phyloP scores from a whole-genome alignment of 352 stramenopile species.

The Phytophthora constricta region DNA sequence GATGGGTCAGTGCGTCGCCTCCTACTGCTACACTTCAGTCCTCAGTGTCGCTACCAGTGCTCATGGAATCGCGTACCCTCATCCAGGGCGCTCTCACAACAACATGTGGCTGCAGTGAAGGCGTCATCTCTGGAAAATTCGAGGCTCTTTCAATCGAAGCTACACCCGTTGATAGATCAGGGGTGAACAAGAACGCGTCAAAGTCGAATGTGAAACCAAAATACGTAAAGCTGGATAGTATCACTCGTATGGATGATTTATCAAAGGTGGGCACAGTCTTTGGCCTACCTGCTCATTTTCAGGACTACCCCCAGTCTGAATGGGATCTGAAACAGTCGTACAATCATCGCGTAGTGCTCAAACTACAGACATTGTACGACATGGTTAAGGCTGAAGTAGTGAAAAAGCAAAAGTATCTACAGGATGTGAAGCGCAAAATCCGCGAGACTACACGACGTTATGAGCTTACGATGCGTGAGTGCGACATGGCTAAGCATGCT shows the following conservation, averaged over 20 bases:
- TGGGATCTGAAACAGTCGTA: constrained; percentile 82
- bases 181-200: no score
- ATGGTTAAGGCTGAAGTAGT: constrained; percentile 62
- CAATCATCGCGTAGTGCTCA: constrained; percentile 79
- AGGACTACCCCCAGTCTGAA: constrained; percentile 83
- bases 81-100: neutral
- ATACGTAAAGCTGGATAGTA: constrained; percentile 33
- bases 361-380: constrained; percentile 79
- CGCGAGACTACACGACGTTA: constrained; percentile 66
- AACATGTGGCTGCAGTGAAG: constrained; percentile 3
- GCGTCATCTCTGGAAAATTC: neutral
- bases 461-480: constrained; percentile 73
- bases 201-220: no score
- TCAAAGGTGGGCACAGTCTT: constrained; percentile 54
- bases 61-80: constrained; percentile 24
- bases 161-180: constrained; percentile 1
- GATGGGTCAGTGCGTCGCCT: constrained; percentile 56
- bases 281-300: constrained; percentile 69
- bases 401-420: constrained; percentile 69
- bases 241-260: constrained; percentile 25
- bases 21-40: constrained; percentile 42
- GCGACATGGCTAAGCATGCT: constrained; percentile 77
- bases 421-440: constrained; percentile 68
- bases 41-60: constrained; percentile 39
- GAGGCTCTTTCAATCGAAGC: constrained; percentile 1